Evolutionary conservation across 257 asterid species (phyloP).

Genomic region (Lavandula angustifolia): DNA sequence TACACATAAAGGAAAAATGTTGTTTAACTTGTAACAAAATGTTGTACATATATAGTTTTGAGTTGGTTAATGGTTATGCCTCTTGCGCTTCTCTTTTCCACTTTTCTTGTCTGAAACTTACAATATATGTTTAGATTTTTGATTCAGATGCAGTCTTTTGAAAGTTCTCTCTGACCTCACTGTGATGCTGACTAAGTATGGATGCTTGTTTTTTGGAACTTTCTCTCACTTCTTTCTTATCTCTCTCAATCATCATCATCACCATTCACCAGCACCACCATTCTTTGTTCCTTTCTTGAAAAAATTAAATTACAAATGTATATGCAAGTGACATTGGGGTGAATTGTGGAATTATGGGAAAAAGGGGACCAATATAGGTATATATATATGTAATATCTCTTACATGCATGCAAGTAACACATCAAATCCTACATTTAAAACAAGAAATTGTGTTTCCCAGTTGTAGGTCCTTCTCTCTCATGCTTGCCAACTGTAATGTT

Average conservation of each 20-base stretch:
- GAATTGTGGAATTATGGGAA: too few relatives aligned
- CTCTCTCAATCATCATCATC: too few relatives aligned
- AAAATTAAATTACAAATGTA: too few relatives aligned
- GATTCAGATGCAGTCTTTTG: slow-evolving; percentile 41
- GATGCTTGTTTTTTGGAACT: slow-evolving; percentile 38
- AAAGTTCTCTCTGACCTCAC: slow-evolving; percentile 49
- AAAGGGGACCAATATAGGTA: too few relatives aligned
- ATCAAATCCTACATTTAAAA: slow-evolving; percentile 54
- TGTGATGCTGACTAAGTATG: slow-evolving; percentile 61
- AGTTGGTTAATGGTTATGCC: slow-evolving; percentile 38
- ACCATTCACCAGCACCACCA: too few relatives aligned
- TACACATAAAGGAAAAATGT: slow-evolving; percentile 41
- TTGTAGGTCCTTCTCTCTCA: slow-evolving; percentile 46
- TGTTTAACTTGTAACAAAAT: slow-evolving; percentile 62
- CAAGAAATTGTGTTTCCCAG: slow-evolving; percentile 34
- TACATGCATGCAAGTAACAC: slow-evolving; percentile 37
- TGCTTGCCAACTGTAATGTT: slow-evolving; percentile 54
- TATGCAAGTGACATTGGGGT: too few relatives aligned
- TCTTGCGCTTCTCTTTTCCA: slow-evolving; percentile 5
- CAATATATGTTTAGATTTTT: slow-evolving; percentile 18
- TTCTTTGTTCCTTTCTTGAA: neutral
- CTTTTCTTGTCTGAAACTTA: slow-evolving; percentile 27
- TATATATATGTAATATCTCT: too few relatives aligned
- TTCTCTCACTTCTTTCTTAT: slow-evolving; percentile 22
- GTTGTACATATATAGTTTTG: slow-evolving; percentile 75